These are phyloP conservation scores for Gillenia trifoliata DNA, from an alignment of 306 rosid species.

Conservation along the genomic window DNA sequence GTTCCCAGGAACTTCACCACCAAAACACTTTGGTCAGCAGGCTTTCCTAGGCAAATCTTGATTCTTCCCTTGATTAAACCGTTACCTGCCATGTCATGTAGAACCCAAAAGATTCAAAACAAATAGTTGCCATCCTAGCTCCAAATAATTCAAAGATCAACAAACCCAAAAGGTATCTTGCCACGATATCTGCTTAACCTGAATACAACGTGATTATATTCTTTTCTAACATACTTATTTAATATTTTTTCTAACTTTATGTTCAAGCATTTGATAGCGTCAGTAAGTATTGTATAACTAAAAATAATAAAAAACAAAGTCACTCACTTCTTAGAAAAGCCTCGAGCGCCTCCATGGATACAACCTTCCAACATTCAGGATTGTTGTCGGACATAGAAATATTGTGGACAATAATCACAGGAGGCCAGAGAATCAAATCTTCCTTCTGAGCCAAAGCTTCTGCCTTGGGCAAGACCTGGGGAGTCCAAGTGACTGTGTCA, in stretches of 20 bases:
- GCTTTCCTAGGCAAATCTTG: slow-evolving; percentile 47
- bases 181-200: not conserved
- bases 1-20: slow-evolving; percentile 51
- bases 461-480: slow-evolving; percentile 56
- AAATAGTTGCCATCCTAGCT: not conserved
- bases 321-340: slow-evolving; percentile 81
- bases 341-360: slow-evolving; percentile 68
- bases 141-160: not conserved
- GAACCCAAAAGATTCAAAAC: slow-evolving; percentile 7
- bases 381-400: slow-evolving; percentile 57
- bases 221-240: not conserved
- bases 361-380: slow-evolving; percentile 81
- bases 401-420: slow-evolving; percentile 71
- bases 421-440: slow-evolving; percentile 96
- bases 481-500: slow-evolving; percentile 82
- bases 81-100: slow-evolving; percentile 52
- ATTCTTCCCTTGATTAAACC: slow-evolving; percentile 81
- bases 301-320: not conserved
- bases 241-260: not conserved
- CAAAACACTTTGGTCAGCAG: slow-evolving; percentile 46
- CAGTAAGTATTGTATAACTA: not conserved
- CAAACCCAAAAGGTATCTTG: not conserved
- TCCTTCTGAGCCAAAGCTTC: slow-evolving; percentile 83
- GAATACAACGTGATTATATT: not conserved
- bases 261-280: not conserved